Evolutionary conservation across 2,329 filamentous ascomycete species (phyloP).

Genomic region (Colletotrichum sp.): DNA sequence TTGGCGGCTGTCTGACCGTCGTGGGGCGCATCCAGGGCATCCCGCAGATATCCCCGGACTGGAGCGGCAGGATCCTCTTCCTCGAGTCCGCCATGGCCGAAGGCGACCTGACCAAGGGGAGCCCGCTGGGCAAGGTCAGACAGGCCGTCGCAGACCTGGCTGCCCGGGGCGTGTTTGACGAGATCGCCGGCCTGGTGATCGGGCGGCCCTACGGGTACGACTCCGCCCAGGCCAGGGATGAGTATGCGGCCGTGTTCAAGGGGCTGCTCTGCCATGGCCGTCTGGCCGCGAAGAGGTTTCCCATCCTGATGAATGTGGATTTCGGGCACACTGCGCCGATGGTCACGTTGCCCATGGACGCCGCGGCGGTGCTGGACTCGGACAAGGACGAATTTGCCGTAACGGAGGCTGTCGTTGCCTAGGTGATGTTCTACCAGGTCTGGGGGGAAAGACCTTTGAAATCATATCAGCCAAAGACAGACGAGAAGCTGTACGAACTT

Average conservation of each 20-base stretch:
- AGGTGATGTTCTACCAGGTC: not conserved
- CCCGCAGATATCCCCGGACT: slow-evolving; percentile 35
- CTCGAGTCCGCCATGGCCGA: slow-evolving; percentile 44
- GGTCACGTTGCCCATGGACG: slow-evolving; percentile 44
- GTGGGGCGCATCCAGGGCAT: slow-evolving; percentile 41
- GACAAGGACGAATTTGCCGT: slow-evolving; percentile 40
- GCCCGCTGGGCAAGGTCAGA: slow-evolving; percentile 32
- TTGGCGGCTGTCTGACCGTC: slow-evolving; percentile 47
- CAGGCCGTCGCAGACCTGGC: slow-evolving; percentile 44
- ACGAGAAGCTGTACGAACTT: not conserved
- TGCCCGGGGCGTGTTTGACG: slow-evolving; percentile 44
- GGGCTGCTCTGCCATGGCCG: slow-evolving; percentile 39
- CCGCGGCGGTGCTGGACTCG: slow-evolving; percentile 41
- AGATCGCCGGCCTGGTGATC: slow-evolving; percentile 44
- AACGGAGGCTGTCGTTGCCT: slow-evolving; percentile 23
- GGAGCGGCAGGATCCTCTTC: slow-evolving; percentile 43
- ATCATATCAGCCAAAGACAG: not conserved
- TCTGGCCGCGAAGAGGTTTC: slow-evolving; percentile 34
- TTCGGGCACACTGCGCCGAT: slow-evolving; percentile 47
- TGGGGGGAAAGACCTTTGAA: not conserved
- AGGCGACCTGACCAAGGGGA: slow-evolving; percentile 22
- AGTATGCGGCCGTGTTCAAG: slow-evolving; percentile 34
- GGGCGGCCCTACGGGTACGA: slow-evolving; percentile 47
- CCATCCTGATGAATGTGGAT: slow-evolving; percentile 46
- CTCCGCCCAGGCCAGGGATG: slow-evolving; percentile 27